Evolutionary conservation across 805 yeast species (phyloP).

Genomic region (Starmerella etchellsii): DNA sequence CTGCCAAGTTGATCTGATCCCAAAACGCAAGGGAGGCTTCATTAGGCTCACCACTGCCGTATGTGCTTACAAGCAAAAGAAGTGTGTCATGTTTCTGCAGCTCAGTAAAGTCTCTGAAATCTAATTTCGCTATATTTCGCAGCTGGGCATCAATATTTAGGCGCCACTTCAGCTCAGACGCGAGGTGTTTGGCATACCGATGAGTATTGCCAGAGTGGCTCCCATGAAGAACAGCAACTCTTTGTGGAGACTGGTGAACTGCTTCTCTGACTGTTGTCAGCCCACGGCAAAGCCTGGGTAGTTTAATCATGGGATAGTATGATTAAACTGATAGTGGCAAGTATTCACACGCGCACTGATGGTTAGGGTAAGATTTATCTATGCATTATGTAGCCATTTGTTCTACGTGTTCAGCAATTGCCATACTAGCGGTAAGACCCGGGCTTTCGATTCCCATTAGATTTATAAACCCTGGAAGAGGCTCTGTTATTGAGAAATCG

Average conservation of each 20-base stretch:
- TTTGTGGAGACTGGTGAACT: neutral
- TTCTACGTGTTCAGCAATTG: conserved; percentile 63
- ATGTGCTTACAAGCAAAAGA: conserved; percentile 60
- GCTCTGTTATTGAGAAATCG: conserved; percentile 64
- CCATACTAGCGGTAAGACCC: conserved; percentile 72
- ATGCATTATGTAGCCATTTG: conserved; percentile 6
- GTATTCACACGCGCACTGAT: no score
- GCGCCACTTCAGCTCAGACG: conserved; percentile 60
- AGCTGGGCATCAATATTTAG: conserved; percentile 56
- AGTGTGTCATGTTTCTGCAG: conserved; percentile 38
- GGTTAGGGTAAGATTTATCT: neutral
- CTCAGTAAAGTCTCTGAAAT: conserved; percentile 49
- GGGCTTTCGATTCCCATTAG: conserved; percentile 82
- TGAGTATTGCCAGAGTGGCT: conserved; percentile 89
- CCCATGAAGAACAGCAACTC: conserved; percentile 51
- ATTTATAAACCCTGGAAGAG: conserved; percentile 68
- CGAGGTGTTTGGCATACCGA: conserved; percentile 66
- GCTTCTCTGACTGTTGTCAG: neutral
- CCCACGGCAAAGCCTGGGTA: neutral
- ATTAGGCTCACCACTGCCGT: conserved; percentile 86
- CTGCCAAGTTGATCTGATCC: conserved; percentile 25
- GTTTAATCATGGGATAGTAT: no score
- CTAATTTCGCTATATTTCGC: conserved; percentile 60
- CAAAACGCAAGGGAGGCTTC: conserved; percentile 43
- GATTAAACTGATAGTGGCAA: no score